phyloP scores from a whole-genome alignment of 495 filamentous ascomycete species.

The Venustampulla echinocandica region DNA sequence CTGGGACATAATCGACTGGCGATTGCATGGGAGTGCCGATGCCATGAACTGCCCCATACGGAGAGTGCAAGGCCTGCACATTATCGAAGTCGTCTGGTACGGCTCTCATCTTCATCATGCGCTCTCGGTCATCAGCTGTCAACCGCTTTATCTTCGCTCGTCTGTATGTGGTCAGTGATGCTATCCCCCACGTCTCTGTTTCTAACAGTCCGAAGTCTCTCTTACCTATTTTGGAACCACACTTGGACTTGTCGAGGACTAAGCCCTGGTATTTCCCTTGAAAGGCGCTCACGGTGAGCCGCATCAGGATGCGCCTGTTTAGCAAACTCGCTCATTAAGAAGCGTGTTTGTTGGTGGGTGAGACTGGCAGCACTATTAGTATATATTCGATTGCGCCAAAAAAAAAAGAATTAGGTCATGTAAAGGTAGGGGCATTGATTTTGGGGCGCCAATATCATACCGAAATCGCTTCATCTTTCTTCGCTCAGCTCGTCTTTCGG shows the following conservation, averaged over 20 bases:
- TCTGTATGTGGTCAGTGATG: slow-evolving; percentile 35
- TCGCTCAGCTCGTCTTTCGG: slow-evolving; percentile 67
- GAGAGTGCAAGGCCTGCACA: slow-evolving; percentile 80
- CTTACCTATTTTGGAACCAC: slow-evolving; percentile 97
- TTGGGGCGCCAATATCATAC: slow-evolving; percentile 37
- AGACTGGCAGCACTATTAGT: slow-evolving; percentile 46
- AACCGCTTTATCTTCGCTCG: slow-evolving; percentile 92
- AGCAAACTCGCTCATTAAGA: slow-evolving; percentile 94
- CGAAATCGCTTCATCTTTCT: slow-evolving; percentile 94
- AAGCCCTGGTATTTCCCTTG: slow-evolving; percentile 85
- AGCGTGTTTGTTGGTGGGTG: slow-evolving; percentile 93
- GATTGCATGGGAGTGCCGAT: slow-evolving; percentile 48
- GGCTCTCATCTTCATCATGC: slow-evolving; percentile 87
- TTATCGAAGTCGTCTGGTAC: slow-evolving; percentile 91
- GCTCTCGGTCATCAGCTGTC: slow-evolving; percentile 84
- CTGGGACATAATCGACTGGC: slow-evolving; percentile 43
- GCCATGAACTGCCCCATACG: slow-evolving; percentile 47
- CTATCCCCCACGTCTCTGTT: slow-evolving; percentile 9
- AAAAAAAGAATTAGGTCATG: no score
- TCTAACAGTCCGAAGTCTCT: slow-evolving; percentile 10
- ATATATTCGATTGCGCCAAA: not conserved
- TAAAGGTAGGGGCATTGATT: no score
- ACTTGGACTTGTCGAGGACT: slow-evolving; percentile 94
- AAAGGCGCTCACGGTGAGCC: slow-evolving; percentile 81
- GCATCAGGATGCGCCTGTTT: slow-evolving; percentile 94